These are phyloP conservation scores for Pythium sukuiense DNA, from an alignment of 352 stramenopile species.

Conservation along the genomic window DNA sequence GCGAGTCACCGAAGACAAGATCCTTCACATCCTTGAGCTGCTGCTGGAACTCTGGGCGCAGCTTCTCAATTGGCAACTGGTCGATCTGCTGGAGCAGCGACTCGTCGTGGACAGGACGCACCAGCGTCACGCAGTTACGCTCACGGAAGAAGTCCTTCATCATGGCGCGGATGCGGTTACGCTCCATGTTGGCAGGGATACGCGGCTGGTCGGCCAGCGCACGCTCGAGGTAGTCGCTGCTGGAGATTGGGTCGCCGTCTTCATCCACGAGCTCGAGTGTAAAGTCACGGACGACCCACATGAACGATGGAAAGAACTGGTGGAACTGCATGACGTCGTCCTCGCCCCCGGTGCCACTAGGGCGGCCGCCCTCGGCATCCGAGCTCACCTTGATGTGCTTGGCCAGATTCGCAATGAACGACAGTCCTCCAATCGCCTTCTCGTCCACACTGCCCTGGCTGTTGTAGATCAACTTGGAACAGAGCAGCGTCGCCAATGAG, in stretches of 20 bases:
- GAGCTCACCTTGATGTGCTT: conserved; percentile 83
- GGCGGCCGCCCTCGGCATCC: conserved; percentile 23
- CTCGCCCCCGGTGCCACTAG: conserved; percentile 30
- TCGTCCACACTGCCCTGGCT: conserved; percentile 84
- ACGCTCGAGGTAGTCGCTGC: conserved; percentile 80
- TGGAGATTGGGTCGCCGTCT: conserved; percentile 77
- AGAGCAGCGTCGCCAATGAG: conserved; percentile 80
- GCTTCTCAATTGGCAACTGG: conserved; percentile 53
- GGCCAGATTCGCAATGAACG: conserved; percentile 86
- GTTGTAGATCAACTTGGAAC: conserved; percentile 89
- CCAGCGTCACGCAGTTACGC: conserved; percentile 78
- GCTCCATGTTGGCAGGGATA: conserved; percentile 67
- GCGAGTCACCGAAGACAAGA: conserved; percentile 66
- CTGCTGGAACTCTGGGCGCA: conserved; percentile 77
- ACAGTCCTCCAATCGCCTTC: conserved; percentile 80
- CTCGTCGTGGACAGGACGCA: conserved; percentile 83
- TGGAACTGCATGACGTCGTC: conserved; percentile 76
- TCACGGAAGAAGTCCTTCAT: conserved; percentile 87
- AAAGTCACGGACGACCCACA: conserved; percentile 90
- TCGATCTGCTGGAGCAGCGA: conserved; percentile 76
- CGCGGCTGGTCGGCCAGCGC: conserved; percentile 71
- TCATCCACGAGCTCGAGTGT: conserved; percentile 85
- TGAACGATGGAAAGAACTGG: conserved; percentile 87
- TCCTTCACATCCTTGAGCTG: conserved; percentile 66
- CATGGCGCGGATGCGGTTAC: conserved; percentile 78